Evolutionary conservation across 2,329 filamentous ascomycete genomes (phyloP), one percentile per base, ranked within the genome.

Genomic region (Colletotrichum lindemuthianum): DNA sequence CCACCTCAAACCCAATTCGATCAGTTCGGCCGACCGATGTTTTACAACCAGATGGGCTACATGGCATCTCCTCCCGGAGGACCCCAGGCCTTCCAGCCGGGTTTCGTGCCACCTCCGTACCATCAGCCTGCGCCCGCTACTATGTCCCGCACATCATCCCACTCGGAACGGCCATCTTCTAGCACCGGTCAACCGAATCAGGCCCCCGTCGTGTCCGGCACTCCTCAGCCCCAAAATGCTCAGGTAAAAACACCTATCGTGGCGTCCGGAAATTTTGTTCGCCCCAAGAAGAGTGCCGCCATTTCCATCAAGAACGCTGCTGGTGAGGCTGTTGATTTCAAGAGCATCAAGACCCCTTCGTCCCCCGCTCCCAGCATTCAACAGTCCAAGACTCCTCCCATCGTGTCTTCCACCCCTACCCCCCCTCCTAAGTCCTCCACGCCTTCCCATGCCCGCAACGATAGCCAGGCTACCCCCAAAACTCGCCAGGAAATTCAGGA

Each of bases 111-210:
- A 67, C 78, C 72, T 68, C 77, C 72, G 52, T 78, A 71, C 72
- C 79, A 72, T 76, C 76, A 52, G 72, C 72, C 47, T 73, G 73
- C 41, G 59, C 79, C 79, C 68, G 89, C 67, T 80, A 86, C 63
- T 81, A 94, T 97, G 90, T 96, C 94, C 2, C 90, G 94, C 70
- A 93, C 88, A 66, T 87, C 91, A 2, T 96, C 93, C 2, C 92
- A 96, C 76, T 85, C 92, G n/a, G 86, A 89, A 72, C 81, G 87
- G 51, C 83, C 78, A 71, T 85, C 85, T 41, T 84, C 89, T 33
- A 91, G 92, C 78, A 92, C 82, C 76, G 88, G 74, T 79, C 91
- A 87, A 57, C 74, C 75, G 74, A 78, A 80, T 78, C 76, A 89
- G 77, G 81, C 88, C 73, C 88, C 77, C 75, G 84, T 81, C 64